Evolutionary conservation across 2,329 filamentous ascomycete genomes (phyloP).

Genomic region (Fusarium tjaetaba): DNA sequence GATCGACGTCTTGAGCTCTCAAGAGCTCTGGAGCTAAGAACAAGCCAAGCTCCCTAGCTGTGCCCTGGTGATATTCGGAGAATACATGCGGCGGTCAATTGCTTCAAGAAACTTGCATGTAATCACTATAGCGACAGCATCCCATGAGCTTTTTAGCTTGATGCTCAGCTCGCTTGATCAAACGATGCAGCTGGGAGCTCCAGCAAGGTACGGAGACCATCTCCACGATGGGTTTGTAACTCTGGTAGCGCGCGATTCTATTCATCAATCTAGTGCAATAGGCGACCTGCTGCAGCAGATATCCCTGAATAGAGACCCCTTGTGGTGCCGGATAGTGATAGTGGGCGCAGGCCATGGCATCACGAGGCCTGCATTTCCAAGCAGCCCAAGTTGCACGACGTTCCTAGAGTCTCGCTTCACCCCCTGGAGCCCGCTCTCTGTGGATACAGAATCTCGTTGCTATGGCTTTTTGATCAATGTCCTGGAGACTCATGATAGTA

Average conservation of each 20-base stretch:
- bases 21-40: constrained; percentile 27
- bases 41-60: constrained; percentile 30
- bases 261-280: constrained; percentile 15
- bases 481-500: constrained; percentile 14
- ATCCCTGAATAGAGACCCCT: constrained; percentile 27
- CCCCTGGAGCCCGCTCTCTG: constrained; percentile 32
- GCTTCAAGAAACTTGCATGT: constrained; percentile 23
- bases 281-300: constrained; percentile 28
- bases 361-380: constrained; percentile 39
- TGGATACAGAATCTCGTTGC: constrained; percentile 33
- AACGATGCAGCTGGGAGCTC: constrained; percentile 29
- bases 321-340: constrained; percentile 17
- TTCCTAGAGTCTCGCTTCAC: constrained; percentile 31
- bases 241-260: constrained; percentile 17
- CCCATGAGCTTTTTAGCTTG: constrained; percentile 28
- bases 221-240: constrained; percentile 20
- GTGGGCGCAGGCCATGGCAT: constrained; percentile 34
- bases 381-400: constrained; percentile 35
- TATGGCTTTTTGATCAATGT: constrained; percentile 22
- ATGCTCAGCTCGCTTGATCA: constrained; percentile 32
- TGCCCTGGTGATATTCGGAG: constrained; percentile 26
- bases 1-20: constrained; percentile 24
- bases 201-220: constrained; percentile 23
- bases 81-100: constrained; percentile 29
- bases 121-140: constrained; percentile 34